Evolutionary conservation across 805 yeast species (phyloP), one percentile per base, ranked within the genome.

Genomic region (Suhomyces pyralidae): DNA sequence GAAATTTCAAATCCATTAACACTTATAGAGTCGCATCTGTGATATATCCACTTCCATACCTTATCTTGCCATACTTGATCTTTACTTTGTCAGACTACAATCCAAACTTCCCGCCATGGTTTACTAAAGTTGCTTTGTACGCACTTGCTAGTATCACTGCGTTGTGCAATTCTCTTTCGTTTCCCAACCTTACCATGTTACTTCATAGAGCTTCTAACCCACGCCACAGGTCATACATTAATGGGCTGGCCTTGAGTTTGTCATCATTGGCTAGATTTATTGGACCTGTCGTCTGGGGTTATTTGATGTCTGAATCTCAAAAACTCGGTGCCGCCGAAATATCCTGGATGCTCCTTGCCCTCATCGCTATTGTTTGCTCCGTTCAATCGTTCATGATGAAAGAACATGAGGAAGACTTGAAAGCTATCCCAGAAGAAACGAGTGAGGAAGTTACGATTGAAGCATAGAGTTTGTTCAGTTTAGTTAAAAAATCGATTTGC

Each of bases 221-320:
- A 20, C 71, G 77, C 55, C 79, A 82, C 56, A 71, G 86, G 46
- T 86, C 86, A 1, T 76, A 81, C 58, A 76, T 84, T 51, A 84
- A 84, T 61, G 84, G 85, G 12, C 74, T 81, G 15, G 73, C 84
- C 3, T 75, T 83, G 63, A 77, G 83, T 40, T 71, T 78, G 38
- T 66, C 79, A 17, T 77, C 88, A 1, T 64, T 79, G 34, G 85
- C 87, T 0, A 67, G 88, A 57, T 82, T 79, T 50, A 45, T 78
- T 0, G 88, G 83, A 3, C 89, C 88, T 0, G 61, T 82, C 7
- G 30, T 70, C 1, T 82, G 85, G 84, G 88, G 88, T 4, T 68
- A 60, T 25, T 53, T 74, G 26, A 71, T 73, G 55, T 62, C 76
- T 2, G 60, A 57, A 25, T 62, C 61, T 20, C 73, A 71, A 49